Conservation (phyloP, 805 yeast species). For the Wickerhamiella domercqiae region DNA sequence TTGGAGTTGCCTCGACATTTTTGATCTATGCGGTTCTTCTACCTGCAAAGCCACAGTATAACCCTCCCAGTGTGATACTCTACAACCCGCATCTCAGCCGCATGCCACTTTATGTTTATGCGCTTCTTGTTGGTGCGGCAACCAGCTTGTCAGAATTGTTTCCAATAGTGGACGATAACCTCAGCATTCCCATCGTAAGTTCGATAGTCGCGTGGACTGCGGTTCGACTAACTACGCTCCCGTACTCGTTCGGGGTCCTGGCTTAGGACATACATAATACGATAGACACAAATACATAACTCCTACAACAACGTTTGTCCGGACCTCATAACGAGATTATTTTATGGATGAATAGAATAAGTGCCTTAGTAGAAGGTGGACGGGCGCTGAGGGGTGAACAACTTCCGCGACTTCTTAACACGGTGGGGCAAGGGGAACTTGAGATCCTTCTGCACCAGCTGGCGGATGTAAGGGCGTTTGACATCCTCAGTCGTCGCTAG, state of each 20-base stretch:
- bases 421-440: conserved; percentile 99
- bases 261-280: neutral
- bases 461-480: conserved; percentile 98
- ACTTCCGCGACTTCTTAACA: conserved; percentile 75
- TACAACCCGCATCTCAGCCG: conserved; percentile 52
- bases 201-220: conserved; percentile 45
- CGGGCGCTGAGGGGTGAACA: conserved; percentile 88
- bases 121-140: conserved; percentile 56
- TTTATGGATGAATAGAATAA: conserved; percentile 1
- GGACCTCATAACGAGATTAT: neutral
- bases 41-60: conserved; percentile 43
- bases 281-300: neutral
- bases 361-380: conserved; percentile 80
- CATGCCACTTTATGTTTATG: conserved; percentile 37
- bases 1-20: conserved; percentile 55
- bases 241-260: conserved; percentile 13
- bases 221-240: conserved; percentile 20
- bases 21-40: conserved; percentile 58
- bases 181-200: conserved; percentile 83
- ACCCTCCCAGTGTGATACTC: conserved; percentile 39
- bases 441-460: conserved; percentile 86
- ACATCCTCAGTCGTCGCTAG: conserved; percentile 94
- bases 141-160: conserved; percentile 82
- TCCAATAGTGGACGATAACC: conserved; percentile 77
- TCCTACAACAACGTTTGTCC: neutral